phyloP scores from a whole-genome alignment of 306 rosid species.

The Vicia villosa region DNA sequence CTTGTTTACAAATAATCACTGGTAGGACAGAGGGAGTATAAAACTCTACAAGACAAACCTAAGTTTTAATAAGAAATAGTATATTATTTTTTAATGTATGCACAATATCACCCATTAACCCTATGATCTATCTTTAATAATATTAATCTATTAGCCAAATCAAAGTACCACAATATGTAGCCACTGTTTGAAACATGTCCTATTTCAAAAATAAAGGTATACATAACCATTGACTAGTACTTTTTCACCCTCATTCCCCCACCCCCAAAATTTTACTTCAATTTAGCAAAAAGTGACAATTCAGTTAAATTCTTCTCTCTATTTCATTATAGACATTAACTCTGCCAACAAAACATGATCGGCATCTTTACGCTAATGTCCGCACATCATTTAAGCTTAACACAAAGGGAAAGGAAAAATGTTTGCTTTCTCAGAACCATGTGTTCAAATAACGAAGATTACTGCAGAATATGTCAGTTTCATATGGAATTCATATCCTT shows the following conservation, averaged over 20 bases:
- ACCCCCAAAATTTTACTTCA: not conserved
- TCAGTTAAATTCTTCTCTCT: not conserved
- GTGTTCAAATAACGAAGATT: constrained; percentile 1
- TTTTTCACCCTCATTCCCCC: not conserved
- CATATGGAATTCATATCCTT: constrained; percentile 8
- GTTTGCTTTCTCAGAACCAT: not conserved
- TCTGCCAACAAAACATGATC: not conserved
- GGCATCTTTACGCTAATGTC: not conserved
- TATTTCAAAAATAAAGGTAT: constrained; percentile 12
- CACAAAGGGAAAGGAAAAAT: not conserved
- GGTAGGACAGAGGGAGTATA: not conserved
- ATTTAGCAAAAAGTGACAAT: not conserved
- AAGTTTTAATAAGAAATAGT: constrained; percentile 3
- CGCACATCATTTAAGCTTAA: constrained; percentile 9
- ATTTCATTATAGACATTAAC: constrained; percentile 4
- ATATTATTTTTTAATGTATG: constrained; percentile 4
- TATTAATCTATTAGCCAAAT: not conserved
- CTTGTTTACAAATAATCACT: too few species aligned
- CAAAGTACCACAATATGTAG: not conserved
- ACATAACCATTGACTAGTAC: not conserved
- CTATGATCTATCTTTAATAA: not conserved
- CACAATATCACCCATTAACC: constrained; percentile 1
- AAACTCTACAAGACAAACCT: constrained; percentile 10
- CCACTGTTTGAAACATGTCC: constrained; percentile 20
- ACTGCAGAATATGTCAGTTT: not conserved